These are phyloP conservation scores for Helminthosporium solani DNA, from an alignment of 2,329 filamentous ascomycete species.

Conservation along the genomic window DNA sequence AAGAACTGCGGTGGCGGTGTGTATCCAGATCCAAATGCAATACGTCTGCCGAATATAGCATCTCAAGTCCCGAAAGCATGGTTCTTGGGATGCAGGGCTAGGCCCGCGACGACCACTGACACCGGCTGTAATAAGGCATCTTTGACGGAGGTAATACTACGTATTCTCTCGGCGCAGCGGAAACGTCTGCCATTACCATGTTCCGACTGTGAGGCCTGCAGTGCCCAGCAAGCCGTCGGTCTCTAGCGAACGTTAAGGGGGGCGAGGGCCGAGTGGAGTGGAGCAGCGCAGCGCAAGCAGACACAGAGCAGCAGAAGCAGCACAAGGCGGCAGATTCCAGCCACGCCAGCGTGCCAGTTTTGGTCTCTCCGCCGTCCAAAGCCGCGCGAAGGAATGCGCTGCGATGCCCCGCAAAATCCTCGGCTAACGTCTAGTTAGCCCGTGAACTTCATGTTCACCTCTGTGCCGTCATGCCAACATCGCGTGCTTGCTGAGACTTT, in stretches of 20 bases:
- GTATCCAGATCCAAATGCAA: background rate
- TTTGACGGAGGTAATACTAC: no score
- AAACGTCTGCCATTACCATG: slow-evolving; percentile 1
- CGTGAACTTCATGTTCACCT: background rate
- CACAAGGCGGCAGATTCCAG: no score
- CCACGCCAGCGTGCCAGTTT: no score
- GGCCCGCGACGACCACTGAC: slow-evolving; percentile 10
- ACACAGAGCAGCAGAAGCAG: no score
- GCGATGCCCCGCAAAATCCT: slow-evolving; percentile 18
- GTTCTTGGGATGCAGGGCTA: slow-evolving; percentile 35
- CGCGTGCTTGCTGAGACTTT: slow-evolving; percentile 24
- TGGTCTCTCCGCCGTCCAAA: slow-evolving; percentile 12
- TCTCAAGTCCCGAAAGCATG: slow-evolving; percentile 22
- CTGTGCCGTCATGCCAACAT: slow-evolving; percentile 19
- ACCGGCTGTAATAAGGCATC: slow-evolving; percentile 22
- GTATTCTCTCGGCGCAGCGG: slow-evolving; percentile 20
- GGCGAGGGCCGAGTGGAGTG: no score
- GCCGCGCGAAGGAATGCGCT: slow-evolving; percentile 1
- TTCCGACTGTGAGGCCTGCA: background rate
- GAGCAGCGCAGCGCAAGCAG: no score
- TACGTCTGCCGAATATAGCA: slow-evolving; percentile 27
- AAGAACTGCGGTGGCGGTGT: no score
- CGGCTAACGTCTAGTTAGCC: slow-evolving; percentile 8
- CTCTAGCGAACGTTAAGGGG: slow-evolving; percentile 2
- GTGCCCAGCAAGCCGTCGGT: slow-evolving; percentile 11